Conservation (phyloP, 2,329 filamentous ascomycete genomes). For the Diplodia scrobiculata region DNA sequence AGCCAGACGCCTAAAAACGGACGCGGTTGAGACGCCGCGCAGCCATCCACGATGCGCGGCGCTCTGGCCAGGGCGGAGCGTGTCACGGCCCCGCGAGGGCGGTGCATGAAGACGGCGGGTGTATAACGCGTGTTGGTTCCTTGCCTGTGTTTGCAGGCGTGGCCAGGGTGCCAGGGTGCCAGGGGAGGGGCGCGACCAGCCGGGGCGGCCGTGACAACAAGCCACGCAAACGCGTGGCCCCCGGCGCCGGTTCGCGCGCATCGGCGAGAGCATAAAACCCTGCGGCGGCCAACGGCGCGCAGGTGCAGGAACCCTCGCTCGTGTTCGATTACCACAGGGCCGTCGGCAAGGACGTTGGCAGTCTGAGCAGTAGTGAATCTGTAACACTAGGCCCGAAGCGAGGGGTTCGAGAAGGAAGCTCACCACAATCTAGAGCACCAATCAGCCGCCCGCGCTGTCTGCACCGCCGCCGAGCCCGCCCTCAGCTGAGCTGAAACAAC, state of each 20-base stretch:
- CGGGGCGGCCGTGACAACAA: background rate
- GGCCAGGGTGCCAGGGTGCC: background rate
- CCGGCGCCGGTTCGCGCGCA: slow-evolving; percentile 11
- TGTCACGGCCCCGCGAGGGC: slow-evolving; percentile 2
- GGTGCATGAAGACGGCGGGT: background rate
- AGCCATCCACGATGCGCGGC: background rate
- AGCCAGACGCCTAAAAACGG: slow-evolving; percentile 3
- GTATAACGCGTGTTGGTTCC: background rate
- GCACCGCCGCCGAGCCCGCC: slow-evolving; percentile 23
- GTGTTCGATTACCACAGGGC: slow-evolving; percentile 24
- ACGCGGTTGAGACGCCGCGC: slow-evolving; percentile 11
- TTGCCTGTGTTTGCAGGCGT: background rate
- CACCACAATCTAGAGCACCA: slow-evolving; percentile 2
- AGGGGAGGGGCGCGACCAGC: slow-evolving; percentile 16
- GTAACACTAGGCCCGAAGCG: slow-evolving; percentile 25
- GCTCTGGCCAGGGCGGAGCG: background rate
- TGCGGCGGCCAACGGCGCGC: slow-evolving; percentile 10
- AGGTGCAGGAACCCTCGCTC: slow-evolving; percentile 1
- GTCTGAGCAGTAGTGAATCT: slow-evolving; percentile 21
- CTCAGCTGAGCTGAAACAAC: slow-evolving; percentile 25
- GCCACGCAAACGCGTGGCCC: slow-evolving; percentile 23
- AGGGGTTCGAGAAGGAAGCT: slow-evolving; percentile 22
- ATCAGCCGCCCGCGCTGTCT: slow-evolving; percentile 14
- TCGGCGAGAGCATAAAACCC: slow-evolving; percentile 20
- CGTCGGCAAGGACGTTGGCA: slow-evolving; percentile 5